Percentiles rank a stretch among this genome's conserved stretches.
Conservation (phyloP, 2,329 filamentous ascomycete species). For the Leptographium wingfieldii region DNA sequence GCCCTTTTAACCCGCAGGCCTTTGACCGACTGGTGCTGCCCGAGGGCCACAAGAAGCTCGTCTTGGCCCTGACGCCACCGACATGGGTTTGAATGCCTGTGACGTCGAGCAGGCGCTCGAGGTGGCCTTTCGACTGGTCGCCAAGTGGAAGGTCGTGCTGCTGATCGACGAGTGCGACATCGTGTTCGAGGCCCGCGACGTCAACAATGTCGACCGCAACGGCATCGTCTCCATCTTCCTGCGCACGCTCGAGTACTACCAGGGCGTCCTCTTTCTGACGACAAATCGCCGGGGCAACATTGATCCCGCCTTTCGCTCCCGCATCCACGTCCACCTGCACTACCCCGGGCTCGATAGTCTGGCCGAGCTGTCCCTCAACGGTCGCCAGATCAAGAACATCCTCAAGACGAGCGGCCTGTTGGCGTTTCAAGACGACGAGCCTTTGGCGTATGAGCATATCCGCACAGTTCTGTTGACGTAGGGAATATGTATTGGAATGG, state of each 20-base stretch:
- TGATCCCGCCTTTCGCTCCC: conserved; percentile 33
- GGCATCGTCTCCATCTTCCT: conserved; percentile 26
- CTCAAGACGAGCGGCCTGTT: neutral
- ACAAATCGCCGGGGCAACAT: conserved; percentile 33
- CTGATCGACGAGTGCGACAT: conserved; percentile 57
- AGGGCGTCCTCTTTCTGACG: conserved; percentile 35
- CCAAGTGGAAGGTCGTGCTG: conserved; percentile 59
- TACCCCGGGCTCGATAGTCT: conserved; percentile 18
- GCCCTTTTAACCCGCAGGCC: conserved; percentile 25
- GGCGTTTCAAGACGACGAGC: neutral
- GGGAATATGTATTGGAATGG: no score
- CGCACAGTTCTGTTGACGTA: conserved; percentile 11
- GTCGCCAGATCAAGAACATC: neutral
- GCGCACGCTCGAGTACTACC: conserved; percentile 33
- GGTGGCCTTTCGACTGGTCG: conserved; percentile 59
- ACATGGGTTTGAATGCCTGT: conserved; percentile 54
- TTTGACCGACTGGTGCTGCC: conserved; percentile 24
- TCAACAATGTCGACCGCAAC: conserved; percentile 26
- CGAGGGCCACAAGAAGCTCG: conserved; percentile 16
- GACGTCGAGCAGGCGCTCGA: conserved; percentile 53
- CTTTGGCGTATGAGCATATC: neutral
- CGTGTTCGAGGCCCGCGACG: conserved; percentile 11
- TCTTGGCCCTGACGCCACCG: conserved; percentile 40
- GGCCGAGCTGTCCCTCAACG: neutral
- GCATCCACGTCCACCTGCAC: conserved; percentile 35